A percentile compares a stretch with the other conserved stretches of the same genome.
Evolutionary conservation across 345 rosid genomes (phyloP).

Genomic region (Salix caprea): DNA sequence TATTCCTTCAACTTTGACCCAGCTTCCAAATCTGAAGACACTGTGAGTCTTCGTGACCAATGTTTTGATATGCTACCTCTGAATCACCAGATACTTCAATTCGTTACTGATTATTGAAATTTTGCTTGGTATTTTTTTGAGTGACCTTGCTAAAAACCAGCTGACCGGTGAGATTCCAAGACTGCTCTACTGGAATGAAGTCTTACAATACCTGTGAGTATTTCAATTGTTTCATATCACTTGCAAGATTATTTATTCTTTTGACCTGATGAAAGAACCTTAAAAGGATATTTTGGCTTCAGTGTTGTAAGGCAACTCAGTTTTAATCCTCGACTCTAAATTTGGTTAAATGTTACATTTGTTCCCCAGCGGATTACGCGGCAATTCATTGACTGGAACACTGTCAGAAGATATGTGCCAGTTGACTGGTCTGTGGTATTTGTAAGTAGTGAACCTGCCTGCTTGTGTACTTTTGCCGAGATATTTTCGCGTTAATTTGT

Average conservation of each 20-base stretch:
- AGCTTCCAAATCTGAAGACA: constrained; percentile 75
- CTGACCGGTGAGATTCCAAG: constrained; percentile 84
- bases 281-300: background rate
- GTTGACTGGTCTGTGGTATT: constrained; percentile 90
- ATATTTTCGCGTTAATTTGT: background rate
- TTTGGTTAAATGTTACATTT: background rate
- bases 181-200: constrained; percentile 92
- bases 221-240: too few relatives aligned
- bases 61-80: background rate
- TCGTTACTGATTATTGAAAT: background rate
- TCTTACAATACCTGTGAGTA: constrained; percentile 85
- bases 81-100: too few relatives aligned
- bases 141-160: constrained; percentile 85
- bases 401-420: constrained; percentile 90
- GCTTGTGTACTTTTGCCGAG: background rate
- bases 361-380: constrained; percentile 66
- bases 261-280: background rate
- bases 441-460: constrained; percentile 49
- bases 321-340: too few relatives aligned
- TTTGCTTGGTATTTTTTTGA: constrained; percentile 5
- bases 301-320: background rate
- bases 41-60: constrained; percentile 45
- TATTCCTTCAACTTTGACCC: constrained; percentile 86
- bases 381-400: constrained; percentile 72
- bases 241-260: background rate